These are phyloP conservation scores for Fusarium tupiense DNA, from an alignment of 2,329 filamentous ascomycete species.

Conservation along the genomic window DNA sequence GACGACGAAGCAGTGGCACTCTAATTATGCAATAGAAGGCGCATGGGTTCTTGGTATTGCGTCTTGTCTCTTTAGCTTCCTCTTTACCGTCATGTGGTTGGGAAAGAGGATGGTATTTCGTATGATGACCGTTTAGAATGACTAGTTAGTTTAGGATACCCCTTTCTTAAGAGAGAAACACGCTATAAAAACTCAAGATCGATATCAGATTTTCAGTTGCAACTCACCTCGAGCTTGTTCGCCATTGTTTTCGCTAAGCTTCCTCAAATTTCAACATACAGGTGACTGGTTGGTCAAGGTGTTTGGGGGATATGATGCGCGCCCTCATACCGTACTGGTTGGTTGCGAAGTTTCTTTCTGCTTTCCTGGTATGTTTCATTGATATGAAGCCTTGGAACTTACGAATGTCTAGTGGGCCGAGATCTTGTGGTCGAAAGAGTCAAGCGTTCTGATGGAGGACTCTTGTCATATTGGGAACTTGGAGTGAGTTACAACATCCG, in stretches of 20 bases:
- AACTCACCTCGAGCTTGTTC: too few species aligned
- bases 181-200: too few species aligned
- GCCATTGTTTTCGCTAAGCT: too few species aligned
- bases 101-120: constrained; percentile 19
- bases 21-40: constrained; percentile 27
- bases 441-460: background rate
- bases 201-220: background rate
- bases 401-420: background rate
- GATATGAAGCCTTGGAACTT: background rate
- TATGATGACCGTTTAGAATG: background rate
- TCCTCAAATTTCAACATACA: too few species aligned
- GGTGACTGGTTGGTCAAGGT: background rate
- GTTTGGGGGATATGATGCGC: too few species aligned
- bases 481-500: background rate
- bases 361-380: background rate
- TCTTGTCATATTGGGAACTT: background rate
- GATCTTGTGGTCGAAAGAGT: background rate
- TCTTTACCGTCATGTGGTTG: constrained; percentile 26
- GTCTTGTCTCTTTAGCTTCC: constrained; percentile 29
- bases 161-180: background rate
- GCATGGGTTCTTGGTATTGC: constrained; percentile 34
- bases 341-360: background rate
- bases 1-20: constrained; percentile 30
- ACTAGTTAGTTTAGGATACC: background rate
- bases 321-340: too few species aligned